These are phyloP conservation scores for Irpex rosettiformis DNA, from an alignment of 1,284 basidiomycete species.

Conservation along the genomic window DNA sequence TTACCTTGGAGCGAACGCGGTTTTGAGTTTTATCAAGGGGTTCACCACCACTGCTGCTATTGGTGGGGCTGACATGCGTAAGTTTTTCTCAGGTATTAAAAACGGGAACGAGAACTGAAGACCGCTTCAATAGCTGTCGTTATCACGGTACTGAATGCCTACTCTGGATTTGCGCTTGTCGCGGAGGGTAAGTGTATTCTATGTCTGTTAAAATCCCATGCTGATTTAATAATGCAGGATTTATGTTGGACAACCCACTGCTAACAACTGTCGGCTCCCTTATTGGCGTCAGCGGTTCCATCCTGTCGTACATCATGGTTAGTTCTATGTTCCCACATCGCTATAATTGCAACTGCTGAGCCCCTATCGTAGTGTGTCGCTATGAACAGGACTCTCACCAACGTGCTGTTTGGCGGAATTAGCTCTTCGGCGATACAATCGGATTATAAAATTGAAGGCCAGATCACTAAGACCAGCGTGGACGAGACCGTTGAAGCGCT, in stretches of 20 bases:
- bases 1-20: slow-evolving; percentile 68
- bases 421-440: slow-evolving; percentile 51
- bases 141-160: slow-evolving; percentile 84
- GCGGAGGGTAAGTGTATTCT: slow-evolving; percentile 57
- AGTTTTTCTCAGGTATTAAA: slow-evolving; percentile 25
- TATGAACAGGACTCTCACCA: slow-evolving; percentile 80
- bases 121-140: slow-evolving; percentile 62
- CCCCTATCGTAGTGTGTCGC: slow-evolving; percentile 66
- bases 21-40: slow-evolving; percentile 79
- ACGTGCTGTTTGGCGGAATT: slow-evolving; percentile 81
- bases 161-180: slow-evolving; percentile 90
- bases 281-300: slow-evolving; percentile 86
- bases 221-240: slow-evolving; percentile 39
- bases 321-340: slow-evolving; percentile 14
- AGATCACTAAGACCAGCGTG: slow-evolving; percentile 69
- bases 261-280: slow-evolving; percentile 78
- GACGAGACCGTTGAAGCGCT: slow-evolving; percentile 80
- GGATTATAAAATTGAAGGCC: slow-evolving; percentile 74
- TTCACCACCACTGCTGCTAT: slow-evolving; percentile 84
- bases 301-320: slow-evolving; percentile 89
- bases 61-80: slow-evolving; percentile 88
- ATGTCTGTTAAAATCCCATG: neutral
- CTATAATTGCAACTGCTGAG: neutral
- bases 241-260: slow-evolving; percentile 84
- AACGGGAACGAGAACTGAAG: neutral